Percentiles rank a stretch among this genome's conserved stretches.
Evolutionary conservation across 768 basidiomycete species (phyloP).

Genomic region (Dioszegia hungarica): DNA sequence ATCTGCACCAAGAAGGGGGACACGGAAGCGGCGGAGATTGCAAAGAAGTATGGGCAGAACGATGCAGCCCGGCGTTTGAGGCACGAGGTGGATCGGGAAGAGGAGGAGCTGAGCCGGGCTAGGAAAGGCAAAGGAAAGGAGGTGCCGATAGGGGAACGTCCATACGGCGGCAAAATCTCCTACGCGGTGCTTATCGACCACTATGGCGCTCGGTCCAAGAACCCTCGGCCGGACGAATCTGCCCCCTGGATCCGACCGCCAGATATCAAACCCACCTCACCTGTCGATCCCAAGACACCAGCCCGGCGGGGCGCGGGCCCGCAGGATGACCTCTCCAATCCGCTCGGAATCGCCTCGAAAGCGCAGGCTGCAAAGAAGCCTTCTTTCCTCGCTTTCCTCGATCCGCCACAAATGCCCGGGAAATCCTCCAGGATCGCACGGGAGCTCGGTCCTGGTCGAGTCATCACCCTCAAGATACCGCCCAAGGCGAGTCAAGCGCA

Average conservation of each 20-base stretch:
- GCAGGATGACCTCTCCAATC: not conserved
- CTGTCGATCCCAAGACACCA: not conserved
- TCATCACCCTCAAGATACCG: conserved; percentile 21
- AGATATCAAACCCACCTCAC: not conserved
- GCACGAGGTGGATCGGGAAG: not conserved
- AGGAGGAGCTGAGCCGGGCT: not conserved
- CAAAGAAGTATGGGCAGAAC: not conserved
- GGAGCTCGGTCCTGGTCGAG: conserved; percentile 29
- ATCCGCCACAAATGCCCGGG: conserved; percentile 23
- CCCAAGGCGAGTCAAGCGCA: not conserved
- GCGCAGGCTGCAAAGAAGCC: not conserved
- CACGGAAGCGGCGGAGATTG: not conserved
- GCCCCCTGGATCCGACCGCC: not conserved
- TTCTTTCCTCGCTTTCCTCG: not conserved
- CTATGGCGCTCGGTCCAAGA: not conserved
- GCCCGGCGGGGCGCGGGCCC: not conserved
- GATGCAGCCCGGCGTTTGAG: not conserved
- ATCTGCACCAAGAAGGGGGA: not conserved
- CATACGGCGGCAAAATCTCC: conserved; percentile 1
- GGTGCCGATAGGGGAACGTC: not conserved
- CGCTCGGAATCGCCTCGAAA: not conserved
- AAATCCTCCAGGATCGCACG: conserved; percentile 33
- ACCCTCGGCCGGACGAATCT: not conserved
- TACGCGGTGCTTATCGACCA: not conserved
- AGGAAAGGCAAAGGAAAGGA: not conserved